Percentiles rank a stretch among this genome's conserved stretches.
phyloP scores from a whole-genome alignment of 1,284 basidiomycete species.

The Retiboletus flavoniger region DNA sequence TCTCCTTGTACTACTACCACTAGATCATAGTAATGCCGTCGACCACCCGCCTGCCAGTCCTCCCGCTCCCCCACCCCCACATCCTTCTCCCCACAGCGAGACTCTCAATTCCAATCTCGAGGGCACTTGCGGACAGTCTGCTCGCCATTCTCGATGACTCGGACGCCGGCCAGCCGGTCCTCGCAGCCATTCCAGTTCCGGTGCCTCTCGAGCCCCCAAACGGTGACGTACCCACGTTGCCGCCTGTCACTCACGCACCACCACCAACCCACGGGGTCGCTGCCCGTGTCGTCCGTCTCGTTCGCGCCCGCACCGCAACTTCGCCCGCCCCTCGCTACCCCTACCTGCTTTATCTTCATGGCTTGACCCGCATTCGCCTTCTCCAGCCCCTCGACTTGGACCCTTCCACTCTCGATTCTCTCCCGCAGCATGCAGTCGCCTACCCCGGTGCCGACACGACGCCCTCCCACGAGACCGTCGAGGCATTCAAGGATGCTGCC shows the following conservation, averaged over 20 bases:
- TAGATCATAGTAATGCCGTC: slow-evolving; percentile 18
- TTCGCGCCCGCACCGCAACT: slow-evolving; percentile 43
- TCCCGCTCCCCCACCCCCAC: slow-evolving; percentile 62
- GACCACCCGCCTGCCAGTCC: slow-evolving; percentile 51
- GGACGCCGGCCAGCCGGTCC: slow-evolving; percentile 55
- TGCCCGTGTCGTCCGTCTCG: slow-evolving; percentile 62
- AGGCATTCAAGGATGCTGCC: slow-evolving; percentile 66
- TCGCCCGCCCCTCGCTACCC: slow-evolving; percentile 43
- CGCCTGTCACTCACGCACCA: slow-evolving; percentile 1
- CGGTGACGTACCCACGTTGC: slow-evolving; percentile 20
- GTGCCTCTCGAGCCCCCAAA: slow-evolving; percentile 19
- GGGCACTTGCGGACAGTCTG: slow-evolving; percentile 55
- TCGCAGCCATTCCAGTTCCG: slow-evolving; percentile 62
- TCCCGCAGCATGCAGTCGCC: slow-evolving; percentile 46
- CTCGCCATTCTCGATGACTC: slow-evolving; percentile 60
- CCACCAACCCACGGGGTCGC: slow-evolving; percentile 41
- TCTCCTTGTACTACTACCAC: not conserved
- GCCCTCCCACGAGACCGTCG: slow-evolving; percentile 53
- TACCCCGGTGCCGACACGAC: slow-evolving; percentile 45
- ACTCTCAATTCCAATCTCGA: slow-evolving; percentile 59
- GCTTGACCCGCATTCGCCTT: slow-evolving; percentile 55
- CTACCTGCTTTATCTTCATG: slow-evolving; percentile 65
- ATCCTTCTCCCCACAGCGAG: slow-evolving; percentile 67
- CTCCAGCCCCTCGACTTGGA: slow-evolving; percentile 35
- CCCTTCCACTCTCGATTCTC: slow-evolving; percentile 31